phyloP scores from a whole-genome alignment of 2,329 filamentous ascomycete species.

The Pseudocercospora ulei region DNA sequence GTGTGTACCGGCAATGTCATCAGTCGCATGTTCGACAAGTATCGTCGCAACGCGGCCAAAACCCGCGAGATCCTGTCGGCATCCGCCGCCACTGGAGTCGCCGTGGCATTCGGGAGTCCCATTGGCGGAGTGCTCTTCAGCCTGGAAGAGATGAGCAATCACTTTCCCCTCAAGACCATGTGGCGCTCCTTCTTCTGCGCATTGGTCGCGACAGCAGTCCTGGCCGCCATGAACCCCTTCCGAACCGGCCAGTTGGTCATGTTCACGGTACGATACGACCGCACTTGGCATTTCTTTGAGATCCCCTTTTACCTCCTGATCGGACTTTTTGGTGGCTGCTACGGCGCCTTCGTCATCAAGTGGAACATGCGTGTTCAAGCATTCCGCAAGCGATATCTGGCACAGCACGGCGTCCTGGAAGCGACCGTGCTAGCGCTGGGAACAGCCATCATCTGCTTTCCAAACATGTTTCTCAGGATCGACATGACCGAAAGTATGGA shows the following conservation, averaged over 20 bases:
- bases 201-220: conserved; percentile 80
- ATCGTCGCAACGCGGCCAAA: conserved; percentile 82
- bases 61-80: conserved; percentile 91
- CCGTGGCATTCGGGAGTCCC: conserved; percentile 91
- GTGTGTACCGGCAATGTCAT: conserved; percentile 97
- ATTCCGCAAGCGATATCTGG: conserved; percentile 86
- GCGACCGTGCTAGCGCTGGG: conserved; percentile 70
- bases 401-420: conserved; percentile 74
- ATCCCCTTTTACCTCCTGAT: conserved; percentile 84
- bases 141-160: conserved; percentile 91
- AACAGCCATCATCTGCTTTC: conserved; percentile 90
- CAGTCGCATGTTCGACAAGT: conserved; percentile 84
- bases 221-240: conserved; percentile 96
- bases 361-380: conserved; percentile 88
- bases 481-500: conserved; percentile 99
- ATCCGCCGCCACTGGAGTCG: conserved; percentile 87
- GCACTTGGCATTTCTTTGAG: conserved; percentile 97
- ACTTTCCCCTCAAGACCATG: conserved; percentile 93
- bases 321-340: conserved; percentile 85
- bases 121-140: conserved; percentile 96
- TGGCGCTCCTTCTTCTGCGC: conserved; percentile 99
- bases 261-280: conserved; percentile 95
- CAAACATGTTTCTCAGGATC: conserved; percentile 86
- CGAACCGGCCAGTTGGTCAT: conserved; percentile 95
- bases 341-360: conserved; percentile 94